Base-by-base conservation (phyloP, 371 early-diverging fungal genomes). In the Zychaea mexicana region DNA sequence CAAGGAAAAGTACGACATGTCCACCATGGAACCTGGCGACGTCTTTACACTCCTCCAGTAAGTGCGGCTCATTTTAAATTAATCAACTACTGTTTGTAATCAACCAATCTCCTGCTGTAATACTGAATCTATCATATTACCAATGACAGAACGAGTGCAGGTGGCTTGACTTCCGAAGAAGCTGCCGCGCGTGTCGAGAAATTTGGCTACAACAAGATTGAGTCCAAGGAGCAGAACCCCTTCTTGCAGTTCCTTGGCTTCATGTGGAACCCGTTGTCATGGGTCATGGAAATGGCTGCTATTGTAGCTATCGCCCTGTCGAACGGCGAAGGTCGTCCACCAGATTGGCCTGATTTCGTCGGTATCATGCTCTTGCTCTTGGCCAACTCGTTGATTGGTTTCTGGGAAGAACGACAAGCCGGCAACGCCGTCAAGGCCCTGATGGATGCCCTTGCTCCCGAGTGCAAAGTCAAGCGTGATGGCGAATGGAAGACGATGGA, bases 321-420 rank as follows among this genome's bases (percentile, higher is more conserved):
- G 63, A 91, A 91, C 79, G 91, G 73, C 67, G 85, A 82, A 52
- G 83, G 83, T 52, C 60, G 74, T 59, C 77, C 92, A 12, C 90
- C 90, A 26, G 91, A 94, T 76, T 94, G 92, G 90, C 82, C 85
- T 58, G 94, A 96, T 75, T 91, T 96, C 67, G 88, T 88, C 28
- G 93, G 93, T 81, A 88, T 96, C 71, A 74, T 93, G 13, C 70
- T 90, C 42, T 84, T 96, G 32, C 75, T 96, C 71, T 61, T 95
- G 47, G 87, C 85, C 65, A 96, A 96, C 82, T 90, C 96, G 33
- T 72, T 79, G 72, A 94, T 96, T 72, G 96, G 96, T 67, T 96
- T 82, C 79, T 76, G 84, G 72, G 94, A 95, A 81, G 96, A 95
- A 82, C 88, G 88, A 65, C 85, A 88, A 59, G 92, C 92, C 42